Percentiles rank a stretch among this genome's conserved stretches.
These are phyloP conservation scores for Senna siamea DNA, from an alignment of 306 rosid species.

Conservation along the genomic window DNA sequence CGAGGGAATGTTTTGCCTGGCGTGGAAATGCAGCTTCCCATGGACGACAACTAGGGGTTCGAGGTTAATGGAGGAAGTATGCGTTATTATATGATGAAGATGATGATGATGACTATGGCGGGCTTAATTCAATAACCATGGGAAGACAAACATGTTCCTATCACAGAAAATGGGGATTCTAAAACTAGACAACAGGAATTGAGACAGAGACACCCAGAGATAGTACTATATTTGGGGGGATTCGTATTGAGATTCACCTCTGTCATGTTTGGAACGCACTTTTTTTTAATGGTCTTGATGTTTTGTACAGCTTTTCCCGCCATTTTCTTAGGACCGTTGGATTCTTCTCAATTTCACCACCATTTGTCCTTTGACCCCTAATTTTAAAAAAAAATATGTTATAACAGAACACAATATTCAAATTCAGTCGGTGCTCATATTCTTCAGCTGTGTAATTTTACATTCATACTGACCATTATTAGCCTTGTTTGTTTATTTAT, in stretches of 20 bases:
- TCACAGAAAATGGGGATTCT: constrained; percentile 32
- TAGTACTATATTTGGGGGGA: constrained; percentile 48
- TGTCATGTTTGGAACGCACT: constrained; percentile 27
- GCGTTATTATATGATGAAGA: background rate
- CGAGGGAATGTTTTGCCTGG: constrained; percentile 42
- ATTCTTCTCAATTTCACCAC: background rate
- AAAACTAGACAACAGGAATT: background rate
- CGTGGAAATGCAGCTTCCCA: constrained; percentile 88
- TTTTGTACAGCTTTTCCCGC: constrained; percentile 51
- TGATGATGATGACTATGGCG: background rate
- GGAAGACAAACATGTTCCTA: constrained; percentile 38
- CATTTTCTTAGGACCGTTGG: constrained; percentile 62
- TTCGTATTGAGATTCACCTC: background rate
- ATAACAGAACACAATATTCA: background rate
- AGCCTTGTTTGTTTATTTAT: background rate
- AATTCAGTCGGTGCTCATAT: background rate
- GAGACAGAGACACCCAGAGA: background rate
- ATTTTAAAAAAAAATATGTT: no score
- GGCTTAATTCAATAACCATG: constrained; percentile 50
- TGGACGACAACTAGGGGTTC: constrained; percentile 39
- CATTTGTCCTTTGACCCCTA: no score
- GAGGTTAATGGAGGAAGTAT: background rate
- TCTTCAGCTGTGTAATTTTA: background rate
- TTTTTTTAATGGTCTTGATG: constrained; percentile 2
- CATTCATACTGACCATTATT: background rate